A percentile compares a stretch with the other conserved stretches of the same genome.
phyloP scores from a whole-genome alignment of 139 green algal genomes.

The Coccomyxa sp. region DNA sequence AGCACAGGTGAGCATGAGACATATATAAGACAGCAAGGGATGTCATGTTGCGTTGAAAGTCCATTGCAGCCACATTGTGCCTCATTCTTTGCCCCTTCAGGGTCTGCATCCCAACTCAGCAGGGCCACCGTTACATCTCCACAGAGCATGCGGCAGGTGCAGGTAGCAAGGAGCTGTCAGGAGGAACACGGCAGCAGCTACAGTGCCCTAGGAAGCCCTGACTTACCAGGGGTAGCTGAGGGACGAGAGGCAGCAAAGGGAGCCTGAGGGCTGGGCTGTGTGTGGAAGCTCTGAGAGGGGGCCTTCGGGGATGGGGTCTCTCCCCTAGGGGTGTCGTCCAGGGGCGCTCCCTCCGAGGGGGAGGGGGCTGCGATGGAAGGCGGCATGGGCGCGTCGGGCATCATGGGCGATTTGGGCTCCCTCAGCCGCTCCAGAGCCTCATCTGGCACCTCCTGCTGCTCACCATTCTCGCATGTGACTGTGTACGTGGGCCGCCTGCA shows the following conservation, averaged over 20 bases:
- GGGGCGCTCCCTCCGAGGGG: not conserved
- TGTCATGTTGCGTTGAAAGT: not conserved
- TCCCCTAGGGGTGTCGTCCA: not conserved
- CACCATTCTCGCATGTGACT: not conserved
- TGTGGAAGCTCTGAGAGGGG: too few species aligned
- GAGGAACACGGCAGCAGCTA: not conserved
- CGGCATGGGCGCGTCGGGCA: not conserved
- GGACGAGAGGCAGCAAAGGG: not conserved
- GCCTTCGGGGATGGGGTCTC: too few species aligned
- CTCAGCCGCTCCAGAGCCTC: not conserved
- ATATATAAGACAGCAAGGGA: not conserved
- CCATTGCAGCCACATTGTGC: not conserved
- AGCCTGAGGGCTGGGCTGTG: not conserved
- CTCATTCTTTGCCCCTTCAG: not conserved
- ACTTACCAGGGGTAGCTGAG: not conserved
- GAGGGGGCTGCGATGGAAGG: not conserved
- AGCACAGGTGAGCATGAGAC: not conserved
- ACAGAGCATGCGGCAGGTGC: too few species aligned
- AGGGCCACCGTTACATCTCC: too few species aligned
- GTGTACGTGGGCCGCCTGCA: not conserved
- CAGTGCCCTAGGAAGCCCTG: not conserved
- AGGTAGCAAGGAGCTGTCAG: not conserved
- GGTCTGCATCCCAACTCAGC: too few species aligned
- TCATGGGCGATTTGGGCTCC: not conserved
- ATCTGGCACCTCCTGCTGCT: not conserved